Percentiles rank a stretch among this genome's conserved stretches.
These are phyloP conservation scores for Retiboletus fuscus DNA, from an alignment of 1,284 basidiomycete species.

Conservation along the genomic window DNA sequence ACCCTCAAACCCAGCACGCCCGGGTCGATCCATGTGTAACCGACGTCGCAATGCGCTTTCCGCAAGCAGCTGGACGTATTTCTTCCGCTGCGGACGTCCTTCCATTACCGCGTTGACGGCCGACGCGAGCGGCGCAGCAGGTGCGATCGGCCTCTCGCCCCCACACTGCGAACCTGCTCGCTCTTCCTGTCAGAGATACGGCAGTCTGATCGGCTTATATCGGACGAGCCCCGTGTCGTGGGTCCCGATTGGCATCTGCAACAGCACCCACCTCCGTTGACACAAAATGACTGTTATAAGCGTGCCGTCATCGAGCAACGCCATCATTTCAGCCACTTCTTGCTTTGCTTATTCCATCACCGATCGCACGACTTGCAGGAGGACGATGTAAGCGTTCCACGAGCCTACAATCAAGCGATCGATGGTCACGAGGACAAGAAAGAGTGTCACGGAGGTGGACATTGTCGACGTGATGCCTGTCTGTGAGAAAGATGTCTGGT, in stretches of 20 bases:
- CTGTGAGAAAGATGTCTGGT: too few species aligned
- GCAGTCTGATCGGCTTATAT: slow-evolving; percentile 35
- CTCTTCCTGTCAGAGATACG: slow-evolving; percentile 40
- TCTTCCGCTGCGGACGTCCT: slow-evolving; percentile 25
- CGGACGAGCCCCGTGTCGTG: slow-evolving; percentile 39
- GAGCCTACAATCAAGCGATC: too few species aligned
- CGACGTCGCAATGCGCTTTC: too few species aligned
- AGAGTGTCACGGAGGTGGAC: too few species aligned
- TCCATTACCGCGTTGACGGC: slow-evolving; percentile 3
- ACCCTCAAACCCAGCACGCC: too few species aligned
- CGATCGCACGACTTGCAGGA: slow-evolving; percentile 26
- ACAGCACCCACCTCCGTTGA: slow-evolving; percentile 15
- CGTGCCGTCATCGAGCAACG: slow-evolving; percentile 24
- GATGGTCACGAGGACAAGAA: too few species aligned
- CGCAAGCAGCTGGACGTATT: too few species aligned
- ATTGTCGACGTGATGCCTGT: too few species aligned
- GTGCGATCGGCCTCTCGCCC: not conserved
- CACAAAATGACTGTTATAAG: too few species aligned
- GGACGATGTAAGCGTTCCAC: too few species aligned
- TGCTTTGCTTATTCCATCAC: slow-evolving; percentile 32
- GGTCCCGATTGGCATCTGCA: slow-evolving; percentile 30
- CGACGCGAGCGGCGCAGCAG: not conserved
- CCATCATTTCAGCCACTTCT: slow-evolving; percentile 36
- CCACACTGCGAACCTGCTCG: not conserved
- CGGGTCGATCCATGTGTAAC: too few species aligned